phyloP scores from a whole-genome alignment of 2,329 filamentous ascomycete genomes.

The Penicillium capsulatum region DNA sequence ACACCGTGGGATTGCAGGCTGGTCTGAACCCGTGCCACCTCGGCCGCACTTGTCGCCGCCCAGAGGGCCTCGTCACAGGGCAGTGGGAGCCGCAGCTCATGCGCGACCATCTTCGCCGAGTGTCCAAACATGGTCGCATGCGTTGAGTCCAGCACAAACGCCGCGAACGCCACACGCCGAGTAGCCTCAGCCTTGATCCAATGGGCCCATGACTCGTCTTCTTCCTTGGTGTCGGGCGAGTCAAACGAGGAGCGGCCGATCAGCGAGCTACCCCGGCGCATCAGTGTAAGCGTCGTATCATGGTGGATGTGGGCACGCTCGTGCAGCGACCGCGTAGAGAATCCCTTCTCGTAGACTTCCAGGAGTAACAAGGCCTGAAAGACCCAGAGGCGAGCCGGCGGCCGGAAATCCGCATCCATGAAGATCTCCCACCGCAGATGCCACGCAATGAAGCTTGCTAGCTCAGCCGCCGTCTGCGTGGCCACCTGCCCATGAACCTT shows the following conservation, averaged over 20 bases:
- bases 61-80: slow-evolving; percentile 92
- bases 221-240: slow-evolving; percentile 70
- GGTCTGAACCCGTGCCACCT: slow-evolving; percentile 79
- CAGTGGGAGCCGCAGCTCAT: slow-evolving; percentile 85
- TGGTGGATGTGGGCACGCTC: slow-evolving; percentile 96
- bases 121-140: slow-evolving; percentile 98
- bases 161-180: slow-evolving; percentile 81
- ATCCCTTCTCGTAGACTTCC: slow-evolving; percentile 97
- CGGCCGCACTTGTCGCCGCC: slow-evolving; percentile 81
- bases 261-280: slow-evolving; percentile 87
- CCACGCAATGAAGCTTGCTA: slow-evolving; percentile 88
- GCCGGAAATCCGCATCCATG: slow-evolving; percentile 81
- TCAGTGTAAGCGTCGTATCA: slow-evolving; percentile 88
- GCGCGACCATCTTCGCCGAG: slow-evolving; percentile 92
- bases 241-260: slow-evolving; percentile 82
- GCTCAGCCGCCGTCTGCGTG: slow-evolving; percentile 70
- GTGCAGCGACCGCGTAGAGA: slow-evolving; percentile 83
- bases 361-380: slow-evolving; percentile 87
- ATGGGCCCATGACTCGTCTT: slow-evolving; percentile 85
- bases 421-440: slow-evolving; percentile 96
- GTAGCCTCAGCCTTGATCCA: slow-evolving; percentile 96
- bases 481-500: slow-evolving; percentile 70
- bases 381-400: slow-evolving; percentile 91
- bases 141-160: slow-evolving; percentile 91
- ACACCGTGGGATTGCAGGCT: slow-evolving; percentile 75